A percentile compares a stretch with the other conserved stretches of the same genome.
Conservation (phyloP, 179 eudicot genomes). For the Dionaea muscipula region DNA sequence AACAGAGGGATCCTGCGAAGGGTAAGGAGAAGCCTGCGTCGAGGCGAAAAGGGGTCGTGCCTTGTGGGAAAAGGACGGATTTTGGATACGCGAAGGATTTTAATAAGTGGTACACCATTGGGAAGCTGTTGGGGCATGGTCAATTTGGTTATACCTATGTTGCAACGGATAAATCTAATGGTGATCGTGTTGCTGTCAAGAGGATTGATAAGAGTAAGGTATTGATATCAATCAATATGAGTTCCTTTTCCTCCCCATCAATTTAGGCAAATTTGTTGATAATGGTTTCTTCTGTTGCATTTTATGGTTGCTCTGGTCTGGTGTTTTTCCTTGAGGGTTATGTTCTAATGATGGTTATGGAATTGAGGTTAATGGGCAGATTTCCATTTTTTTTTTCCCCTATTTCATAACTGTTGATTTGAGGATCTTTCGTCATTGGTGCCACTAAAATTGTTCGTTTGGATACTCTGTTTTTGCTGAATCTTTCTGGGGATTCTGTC, state of each 20-base stretch:
- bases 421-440: too few relatives aligned
- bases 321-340: too few relatives aligned
- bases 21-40: slow-evolving; percentile 15
- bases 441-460: too few relatives aligned
- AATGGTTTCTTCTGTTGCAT: neutral
- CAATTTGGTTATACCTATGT: slow-evolving; percentile 96
- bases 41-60: slow-evolving; percentile 28
- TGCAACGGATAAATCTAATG: slow-evolving; percentile 58
- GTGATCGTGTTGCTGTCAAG: slow-evolving; percentile 92
- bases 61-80: slow-evolving; percentile 80
- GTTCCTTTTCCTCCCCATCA: too few relatives aligned
- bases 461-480: too few relatives aligned
- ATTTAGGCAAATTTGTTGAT: neutral
- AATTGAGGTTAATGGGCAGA: too few relatives aligned
- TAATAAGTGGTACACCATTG: slow-evolving; percentile 47
- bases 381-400: too few relatives aligned
- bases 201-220: slow-evolving; percentile 92
- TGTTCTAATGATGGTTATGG: too few relatives aligned
- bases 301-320: too few relatives aligned
- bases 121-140: slow-evolving; percentile 91
- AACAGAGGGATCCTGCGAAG: slow-evolving; percentile 7
- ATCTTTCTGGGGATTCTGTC: too few relatives aligned
- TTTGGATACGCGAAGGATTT: slow-evolving; percentile 83
- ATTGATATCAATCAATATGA: neutral
- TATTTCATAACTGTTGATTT: too few relatives aligned